A percentile compares a stretch with the other conserved stretches of the same genome.
Evolutionary conservation across 75 land plant genomes (phyloP).

Genomic region (Picea sitchensis): DNA sequence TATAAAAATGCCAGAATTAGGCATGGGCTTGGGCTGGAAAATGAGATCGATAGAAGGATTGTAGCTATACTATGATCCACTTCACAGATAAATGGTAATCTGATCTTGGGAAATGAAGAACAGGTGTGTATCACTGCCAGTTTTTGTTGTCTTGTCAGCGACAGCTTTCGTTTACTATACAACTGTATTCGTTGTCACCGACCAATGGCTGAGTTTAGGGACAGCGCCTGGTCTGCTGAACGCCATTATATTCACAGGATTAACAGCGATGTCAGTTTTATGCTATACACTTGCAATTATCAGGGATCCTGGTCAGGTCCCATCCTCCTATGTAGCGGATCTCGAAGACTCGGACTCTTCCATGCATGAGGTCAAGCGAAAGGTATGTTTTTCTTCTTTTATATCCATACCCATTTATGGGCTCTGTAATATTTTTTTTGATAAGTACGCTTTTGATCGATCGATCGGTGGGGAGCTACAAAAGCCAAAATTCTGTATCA

Average conservation of each 20-base stretch:
- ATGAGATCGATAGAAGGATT: no score
- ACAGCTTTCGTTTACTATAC: slow-evolving; percentile 67
- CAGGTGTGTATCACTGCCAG: slow-evolving; percentile 61
- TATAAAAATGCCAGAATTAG: no score
- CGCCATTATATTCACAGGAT: slow-evolving; percentile 58
- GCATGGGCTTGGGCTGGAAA: no score
- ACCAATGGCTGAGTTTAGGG: slow-evolving; percentile 70
- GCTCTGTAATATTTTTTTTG: no score
- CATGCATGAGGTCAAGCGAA: slow-evolving; percentile 94
- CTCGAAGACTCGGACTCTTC: slow-evolving; percentile 54
- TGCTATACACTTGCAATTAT: slow-evolving; percentile 64
- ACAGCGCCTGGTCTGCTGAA: slow-evolving; percentile 81
- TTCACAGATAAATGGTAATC: no score
- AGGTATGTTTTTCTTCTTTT: slow-evolving; percentile 40
- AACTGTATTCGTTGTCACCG: slow-evolving; percentile 73
- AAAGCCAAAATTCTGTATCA: no score
- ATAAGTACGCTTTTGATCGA: no score
- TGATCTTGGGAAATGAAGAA: slow-evolving; percentile 17
- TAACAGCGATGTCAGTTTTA: slow-evolving; percentile 51
- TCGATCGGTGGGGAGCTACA: no score
- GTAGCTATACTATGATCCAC: no score
- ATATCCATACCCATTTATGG: no score
- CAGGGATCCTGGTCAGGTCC: slow-evolving; percentile 84
- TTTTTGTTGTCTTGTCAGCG: slow-evolving; percentile 43
- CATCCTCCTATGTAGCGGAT: slow-evolving; percentile 69